Percentiles rank a stretch among this genome's conserved stretches.
These are phyloP conservation scores for Leonotis leonurus DNA, from an alignment of 257 asterid genomes.

Conservation along the genomic window DNA sequence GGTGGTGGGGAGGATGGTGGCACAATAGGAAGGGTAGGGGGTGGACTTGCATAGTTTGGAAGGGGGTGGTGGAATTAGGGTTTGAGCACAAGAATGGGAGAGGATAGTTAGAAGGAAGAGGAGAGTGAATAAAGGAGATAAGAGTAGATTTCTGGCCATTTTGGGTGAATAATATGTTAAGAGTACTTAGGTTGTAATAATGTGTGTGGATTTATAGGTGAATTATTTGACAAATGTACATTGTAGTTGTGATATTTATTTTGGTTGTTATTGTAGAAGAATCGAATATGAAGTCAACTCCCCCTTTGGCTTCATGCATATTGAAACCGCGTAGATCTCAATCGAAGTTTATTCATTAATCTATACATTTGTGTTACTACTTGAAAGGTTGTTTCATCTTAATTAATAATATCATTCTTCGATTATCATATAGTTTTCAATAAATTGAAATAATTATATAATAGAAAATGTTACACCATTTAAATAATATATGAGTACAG, in stretches of 20 bases:
- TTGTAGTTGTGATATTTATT: not conserved
- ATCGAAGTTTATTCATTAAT: not conserved
- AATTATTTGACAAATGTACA: not conserved
- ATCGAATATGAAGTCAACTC: conserved; percentile 21
- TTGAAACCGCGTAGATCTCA: conserved; percentile 37
- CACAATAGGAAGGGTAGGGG: conserved; percentile 49
- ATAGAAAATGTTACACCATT: no score
- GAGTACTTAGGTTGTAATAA: not conserved
- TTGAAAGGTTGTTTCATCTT: no score
- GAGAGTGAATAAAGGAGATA: conserved; percentile 2
- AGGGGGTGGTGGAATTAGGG: not conserved
- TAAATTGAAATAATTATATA: no score
- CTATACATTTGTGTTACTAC: no score
- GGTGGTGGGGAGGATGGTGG: conserved; percentile 32
- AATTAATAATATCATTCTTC: no score
- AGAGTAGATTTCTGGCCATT: conserved; percentile 18
- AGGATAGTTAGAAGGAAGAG: not conserved
- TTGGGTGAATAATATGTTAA: not conserved
- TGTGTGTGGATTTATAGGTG: conserved; percentile 21
- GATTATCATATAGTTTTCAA: no score
- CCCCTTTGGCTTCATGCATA: conserved; percentile 12
- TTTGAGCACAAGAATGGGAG: conserved; percentile 7
- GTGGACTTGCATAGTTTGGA: conserved; percentile 48
- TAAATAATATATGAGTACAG: no score
- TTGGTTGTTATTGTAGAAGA: not conserved